These are phyloP conservation scores for Cryptosporidium parvum DNA, from an alignment of 169 alveolate genomes.

Conservation along the genomic window DNA sequence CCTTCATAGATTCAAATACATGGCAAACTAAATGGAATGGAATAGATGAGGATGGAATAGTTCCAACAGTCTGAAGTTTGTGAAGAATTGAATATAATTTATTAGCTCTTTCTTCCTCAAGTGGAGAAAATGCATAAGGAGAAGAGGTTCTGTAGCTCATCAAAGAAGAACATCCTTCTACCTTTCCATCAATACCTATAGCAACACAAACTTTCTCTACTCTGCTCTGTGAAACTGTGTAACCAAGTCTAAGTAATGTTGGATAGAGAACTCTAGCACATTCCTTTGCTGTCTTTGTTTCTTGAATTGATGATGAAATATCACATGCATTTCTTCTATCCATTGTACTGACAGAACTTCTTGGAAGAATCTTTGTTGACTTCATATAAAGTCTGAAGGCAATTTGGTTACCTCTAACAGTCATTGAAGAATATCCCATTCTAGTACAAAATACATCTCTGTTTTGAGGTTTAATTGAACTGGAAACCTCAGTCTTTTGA, in stretches of 20 bases:
- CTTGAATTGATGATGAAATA: slow-evolving; percentile 43
- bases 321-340: slow-evolving; percentile 64
- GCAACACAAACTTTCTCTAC: slow-evolving; percentile 57
- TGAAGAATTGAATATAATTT: slow-evolving; percentile 9
- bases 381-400: slow-evolving; percentile 47
- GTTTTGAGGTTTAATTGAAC: slow-evolving; percentile 12
- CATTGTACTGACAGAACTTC: slow-evolving; percentile 31
- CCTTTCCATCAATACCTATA: slow-evolving; percentile 60
- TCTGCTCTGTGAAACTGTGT: slow-evolving; percentile 49
- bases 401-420: slow-evolving; percentile 4
- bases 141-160: slow-evolving; percentile 48
- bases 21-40: slow-evolving; percentile 48
- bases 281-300: slow-evolving; percentile 23
- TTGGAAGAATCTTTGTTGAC: slow-evolving; percentile 59
- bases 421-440: slow-evolving; percentile 48
- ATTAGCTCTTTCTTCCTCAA: slow-evolving; percentile 36
- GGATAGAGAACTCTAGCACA: slow-evolving; percentile 54
- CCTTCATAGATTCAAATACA: slow-evolving; percentile 70
- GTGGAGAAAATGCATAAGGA: slow-evolving; percentile 8
- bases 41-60: background rate
- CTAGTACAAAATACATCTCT: slow-evolving; percentile 46
- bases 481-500: slow-evolving; percentile 10
- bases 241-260: slow-evolving; percentile 55
- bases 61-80: background rate
- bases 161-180: slow-evolving; percentile 37